Evolutionary conservation across 176 grass and related monocot genomes (phyloP).

Genomic region (Lolium rigidum): DNA sequence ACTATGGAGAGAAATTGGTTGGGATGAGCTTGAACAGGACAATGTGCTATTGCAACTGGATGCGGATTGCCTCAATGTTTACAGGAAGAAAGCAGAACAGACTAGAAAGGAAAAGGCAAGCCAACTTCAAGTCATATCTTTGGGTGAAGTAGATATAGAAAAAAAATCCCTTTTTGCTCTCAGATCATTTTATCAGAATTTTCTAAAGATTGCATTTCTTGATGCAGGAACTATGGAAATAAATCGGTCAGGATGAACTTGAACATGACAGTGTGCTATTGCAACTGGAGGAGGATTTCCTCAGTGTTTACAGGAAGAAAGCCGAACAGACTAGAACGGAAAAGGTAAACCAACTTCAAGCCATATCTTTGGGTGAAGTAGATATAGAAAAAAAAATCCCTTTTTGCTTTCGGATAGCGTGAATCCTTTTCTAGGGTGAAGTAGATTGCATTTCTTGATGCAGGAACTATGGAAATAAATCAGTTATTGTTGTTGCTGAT

Average conservation of each 20-base stretch:
- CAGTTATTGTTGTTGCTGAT: neutral
- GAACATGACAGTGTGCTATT: slow-evolving; percentile 77
- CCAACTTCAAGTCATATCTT: no score
- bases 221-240: slow-evolving; percentile 71
- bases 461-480: no score
- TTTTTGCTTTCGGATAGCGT: slow-evolving; percentile 72
- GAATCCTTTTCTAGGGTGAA: slow-evolving; percentile 76
- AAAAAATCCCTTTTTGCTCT: no score
- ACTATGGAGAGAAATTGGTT: no score
- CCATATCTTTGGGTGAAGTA: slow-evolving; percentile 55
- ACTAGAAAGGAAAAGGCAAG: no score
- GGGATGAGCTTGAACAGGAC: no score
- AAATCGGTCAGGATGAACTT: slow-evolving; percentile 74
- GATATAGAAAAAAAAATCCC: slow-evolving; percentile 60
- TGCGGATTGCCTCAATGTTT: no score
- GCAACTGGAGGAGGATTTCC: slow-evolving; percentile 81
- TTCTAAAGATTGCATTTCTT: slow-evolving; percentile 3
- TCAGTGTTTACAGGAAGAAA: slow-evolving; percentile 72
- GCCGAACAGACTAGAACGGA: slow-evolving; percentile 59
- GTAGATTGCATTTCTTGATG: no score
- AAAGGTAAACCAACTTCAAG: slow-evolving; percentile 65
- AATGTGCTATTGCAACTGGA: no score
- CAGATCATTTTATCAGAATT: neutral
- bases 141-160: no score
- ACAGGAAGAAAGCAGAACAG: no score